These are phyloP conservation scores for Curvularia verruculosa DNA, from an alignment of 2,329 filamentous ascomycete species.

Conservation along the genomic window DNA sequence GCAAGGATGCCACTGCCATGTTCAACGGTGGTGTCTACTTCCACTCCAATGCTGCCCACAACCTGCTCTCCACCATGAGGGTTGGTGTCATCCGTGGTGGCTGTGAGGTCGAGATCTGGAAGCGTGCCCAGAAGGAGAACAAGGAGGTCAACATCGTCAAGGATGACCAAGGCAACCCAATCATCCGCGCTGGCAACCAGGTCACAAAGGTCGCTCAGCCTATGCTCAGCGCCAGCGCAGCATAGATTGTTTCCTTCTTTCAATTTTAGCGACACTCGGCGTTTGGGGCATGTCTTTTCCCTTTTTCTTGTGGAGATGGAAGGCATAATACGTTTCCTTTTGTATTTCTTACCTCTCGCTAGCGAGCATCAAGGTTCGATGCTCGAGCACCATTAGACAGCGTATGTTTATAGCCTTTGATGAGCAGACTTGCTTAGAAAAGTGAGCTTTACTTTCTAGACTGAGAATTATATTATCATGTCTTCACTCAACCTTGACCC, in stretches of 20 bases:
- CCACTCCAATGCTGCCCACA: slow-evolving; percentile 53
- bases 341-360: slow-evolving; percentile 38
- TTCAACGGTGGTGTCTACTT: slow-evolving; percentile 54
- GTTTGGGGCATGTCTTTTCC: slow-evolving; percentile 36
- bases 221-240: slow-evolving; percentile 81
- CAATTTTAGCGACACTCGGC: slow-evolving; percentile 42
- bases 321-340: slow-evolving; percentile 34
- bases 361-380: slow-evolving; percentile 25
- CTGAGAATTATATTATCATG: slow-evolving; percentile 27
- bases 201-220: slow-evolving; percentile 83
- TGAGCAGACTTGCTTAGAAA: slow-evolving; percentile 28
- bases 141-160: slow-evolving; percentile 81
- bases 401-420: slow-evolving; percentile 36
- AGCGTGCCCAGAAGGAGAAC: slow-evolving; percentile 52
- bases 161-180: slow-evolving; percentile 79
- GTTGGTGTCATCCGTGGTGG: slow-evolving; percentile 53
- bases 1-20: slow-evolving; percentile 53
- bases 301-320: slow-evolving; percentile 13
- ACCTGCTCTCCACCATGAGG: slow-evolving; percentile 25
- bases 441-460: slow-evolving; percentile 26
- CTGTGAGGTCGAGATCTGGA: slow-evolving; percentile 54
- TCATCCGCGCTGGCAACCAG: slow-evolving; percentile 85
- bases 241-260: slow-evolving; percentile 54
- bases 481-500: background rate
- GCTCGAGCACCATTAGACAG: slow-evolving; percentile 37